Evolutionary conservation across 2,329 filamentous ascomycete species (phyloP), one percentile per base, ranked within the genome.

Genomic region (Xylaria sp.): DNA sequence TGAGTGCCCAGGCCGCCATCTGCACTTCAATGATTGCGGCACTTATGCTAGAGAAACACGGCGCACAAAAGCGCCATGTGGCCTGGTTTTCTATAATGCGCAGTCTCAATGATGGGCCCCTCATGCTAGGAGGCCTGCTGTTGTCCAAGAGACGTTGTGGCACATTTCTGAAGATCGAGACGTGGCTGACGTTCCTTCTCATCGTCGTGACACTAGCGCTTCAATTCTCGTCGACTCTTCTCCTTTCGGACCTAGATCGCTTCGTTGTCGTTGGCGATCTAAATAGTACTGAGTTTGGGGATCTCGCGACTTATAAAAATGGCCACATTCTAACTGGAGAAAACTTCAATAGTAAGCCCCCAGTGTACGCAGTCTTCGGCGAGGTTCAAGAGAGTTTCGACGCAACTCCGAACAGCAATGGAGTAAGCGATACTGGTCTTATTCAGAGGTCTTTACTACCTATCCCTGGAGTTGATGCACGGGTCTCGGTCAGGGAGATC

Each of bases 161-260:
- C 51, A 15, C 3, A 22, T 6, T 5, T 54, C 17, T 2, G 15
- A 3, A 38, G 27, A 3, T 55, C 7, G 62, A 69, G n/a, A 20
- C 39, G 2, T 63, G 49, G 39, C 20, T 71, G 1, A 38, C 55
- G 5, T 42, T 58, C 25, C n/a, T 65, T 1, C 15, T 71, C 1
- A 13, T 54, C 5, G 11, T 61, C 3, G 36, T 20, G 5, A 65
- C 66, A 7, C 2, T 64, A 0, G 62, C 36, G 2, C 55, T 71
- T 10, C 69, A 71, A 25, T 71, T 71, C 17, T 50, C 67, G 1
- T 71, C 69, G 0, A 71, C 69, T 11, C 51, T 71, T 10, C 54
- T 71, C 1, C 42, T 71, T 2, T 63, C 67, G 0, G 69, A 69
- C 20, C 22, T 71, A 2, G 22, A 39, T 13, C 27, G 59, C 17